phyloP scores from a whole-genome alignment of 2,329 filamentous ascomycete species.

The Colletotrichum scovillei region DNA sequence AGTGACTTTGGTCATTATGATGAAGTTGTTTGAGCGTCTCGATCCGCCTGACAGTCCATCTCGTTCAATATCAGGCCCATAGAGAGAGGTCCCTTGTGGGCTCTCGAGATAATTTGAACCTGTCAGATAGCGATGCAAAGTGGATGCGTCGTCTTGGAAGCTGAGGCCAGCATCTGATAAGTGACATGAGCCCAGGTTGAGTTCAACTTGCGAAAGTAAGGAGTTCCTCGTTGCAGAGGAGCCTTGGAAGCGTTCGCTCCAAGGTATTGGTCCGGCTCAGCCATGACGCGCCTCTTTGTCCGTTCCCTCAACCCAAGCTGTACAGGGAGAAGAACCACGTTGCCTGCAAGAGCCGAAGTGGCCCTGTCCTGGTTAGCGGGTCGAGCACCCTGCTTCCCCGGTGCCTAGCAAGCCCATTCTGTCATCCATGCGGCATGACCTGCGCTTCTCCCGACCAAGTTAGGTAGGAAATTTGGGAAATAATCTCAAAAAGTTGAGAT shows the following conservation, averaged over 20 bases:
- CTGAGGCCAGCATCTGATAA: conserved; percentile 26
- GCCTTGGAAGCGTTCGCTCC: neutral
- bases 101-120: neutral
- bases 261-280: neutral
- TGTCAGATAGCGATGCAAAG: neutral
- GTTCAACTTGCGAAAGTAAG: conserved; percentile 24
- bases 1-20: neutral
- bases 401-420: conserved; percentile 30
- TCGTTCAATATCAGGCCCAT: conserved; percentile 4
- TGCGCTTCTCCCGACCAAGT: conserved; percentile 22
- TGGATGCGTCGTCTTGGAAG: conserved; percentile 11
- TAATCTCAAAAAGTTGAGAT: conserved; percentile 27
- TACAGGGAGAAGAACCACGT: conserved; percentile 19
- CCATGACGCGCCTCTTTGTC: conserved; percentile 25
- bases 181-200: conserved; percentile 12
- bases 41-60: conserved; percentile 2
- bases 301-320: conserved; percentile 22
- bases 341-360: conserved; percentile 24
- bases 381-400: conserved; percentile 33
- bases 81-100: neutral
- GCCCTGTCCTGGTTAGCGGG: conserved; percentile 31
- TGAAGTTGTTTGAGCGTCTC: neutral
- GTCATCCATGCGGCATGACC: conserved; percentile 20
- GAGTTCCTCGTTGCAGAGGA: neutral
- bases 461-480: conserved; percentile 6